Evolutionary conservation across 2,329 filamentous ascomycete genomes (phyloP).

Genomic region (Ophiostoma himal-ulmi): DNA sequence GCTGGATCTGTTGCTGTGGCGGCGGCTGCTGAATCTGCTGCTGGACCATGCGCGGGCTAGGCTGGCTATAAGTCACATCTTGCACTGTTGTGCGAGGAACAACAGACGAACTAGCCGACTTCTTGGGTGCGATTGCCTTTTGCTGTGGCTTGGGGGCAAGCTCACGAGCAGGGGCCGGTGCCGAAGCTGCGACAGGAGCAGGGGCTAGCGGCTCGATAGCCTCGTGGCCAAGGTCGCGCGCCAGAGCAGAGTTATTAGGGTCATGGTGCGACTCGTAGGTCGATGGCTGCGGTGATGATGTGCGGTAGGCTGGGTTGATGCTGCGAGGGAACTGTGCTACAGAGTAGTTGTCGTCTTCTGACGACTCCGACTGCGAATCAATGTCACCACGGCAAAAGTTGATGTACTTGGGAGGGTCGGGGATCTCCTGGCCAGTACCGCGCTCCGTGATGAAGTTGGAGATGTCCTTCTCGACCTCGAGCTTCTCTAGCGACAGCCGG

Average conservation of each 20-base stretch:
- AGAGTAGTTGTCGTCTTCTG: constrained; percentile 84
- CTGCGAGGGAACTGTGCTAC: constrained; percentile 93
- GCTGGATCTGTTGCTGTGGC: constrained; percentile 25
- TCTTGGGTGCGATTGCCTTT: background rate
- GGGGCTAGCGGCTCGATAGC: background rate
- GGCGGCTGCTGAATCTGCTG: constrained; percentile 23
- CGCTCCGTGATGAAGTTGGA: constrained; percentile 76
- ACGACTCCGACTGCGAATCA: constrained; percentile 74
- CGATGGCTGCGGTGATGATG: constrained; percentile 92
- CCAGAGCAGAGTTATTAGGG: constrained; percentile 64
- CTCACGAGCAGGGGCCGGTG: background rate
- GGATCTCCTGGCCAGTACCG: constrained; percentile 95
- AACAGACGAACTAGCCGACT: background rate
- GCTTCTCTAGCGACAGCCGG: constrained; percentile 82
- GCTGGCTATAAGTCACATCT: constrained; percentile 8
- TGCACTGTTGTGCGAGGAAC: constrained; percentile 8
- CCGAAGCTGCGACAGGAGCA: background rate
- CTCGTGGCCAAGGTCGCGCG: constrained; percentile 50
- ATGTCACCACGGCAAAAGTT: constrained; percentile 92
- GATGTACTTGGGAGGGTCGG: constrained; percentile 94
- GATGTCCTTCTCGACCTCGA: constrained; percentile 94
- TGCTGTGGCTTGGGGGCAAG: background rate
- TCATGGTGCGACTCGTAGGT: constrained; percentile 90
- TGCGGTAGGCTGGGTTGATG: constrained; percentile 91
- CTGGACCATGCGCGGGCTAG: constrained; percentile 11